Evolutionary conservation across 345 rosid genomes (phyloP), one percentile per base, ranked within the genome.

Genomic region (Excoecaria agallocha): DNA sequence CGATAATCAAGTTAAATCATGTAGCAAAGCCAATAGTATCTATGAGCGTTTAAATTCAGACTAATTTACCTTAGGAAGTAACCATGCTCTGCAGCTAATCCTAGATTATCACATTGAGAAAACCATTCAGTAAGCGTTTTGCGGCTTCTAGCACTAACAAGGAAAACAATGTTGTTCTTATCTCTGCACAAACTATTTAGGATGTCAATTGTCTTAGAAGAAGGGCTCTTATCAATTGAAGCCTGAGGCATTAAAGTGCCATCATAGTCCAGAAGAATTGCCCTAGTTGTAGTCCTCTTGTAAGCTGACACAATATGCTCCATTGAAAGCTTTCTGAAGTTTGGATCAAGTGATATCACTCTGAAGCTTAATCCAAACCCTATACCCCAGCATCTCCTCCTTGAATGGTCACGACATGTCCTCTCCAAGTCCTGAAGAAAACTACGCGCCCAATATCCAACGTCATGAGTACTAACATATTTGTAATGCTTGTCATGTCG

Each of bases 381-480:
- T n/a, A 90, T 91, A 22, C 97, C 94, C 91, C 91, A 91, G 82
- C 91, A 89, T 79, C 97, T 89, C 61, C 87, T 75, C 46, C 90
- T 74, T 12, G 75, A 80, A 73, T 91, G 97, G 63, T 90, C 92
- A 68, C 84, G 79, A 52, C 96, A 90, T 10, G 90, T 88, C 84
- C 97, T 92, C 85, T 87, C 92, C 80, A 92, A 87, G 75, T 92
- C 97, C 76, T 89, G 93, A 38, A 92, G 86, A 77, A 90, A 92
- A 81, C 97, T 90, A 66, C 84, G 92, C 39, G 96, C 93, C 97
- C 97, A 92, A 58, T 92, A 92, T 2, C 97, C 97, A 39, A 89
- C 93, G 78, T 92, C 90, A 80, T 92, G 96, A 11, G 96, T 90
- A 68, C 92, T 92, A 61, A 92, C 97, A 83, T 92, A 92, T 76